phyloP scores from a whole-genome alignment of 208 protist species.

The Eutreptiella sp. region DNA sequence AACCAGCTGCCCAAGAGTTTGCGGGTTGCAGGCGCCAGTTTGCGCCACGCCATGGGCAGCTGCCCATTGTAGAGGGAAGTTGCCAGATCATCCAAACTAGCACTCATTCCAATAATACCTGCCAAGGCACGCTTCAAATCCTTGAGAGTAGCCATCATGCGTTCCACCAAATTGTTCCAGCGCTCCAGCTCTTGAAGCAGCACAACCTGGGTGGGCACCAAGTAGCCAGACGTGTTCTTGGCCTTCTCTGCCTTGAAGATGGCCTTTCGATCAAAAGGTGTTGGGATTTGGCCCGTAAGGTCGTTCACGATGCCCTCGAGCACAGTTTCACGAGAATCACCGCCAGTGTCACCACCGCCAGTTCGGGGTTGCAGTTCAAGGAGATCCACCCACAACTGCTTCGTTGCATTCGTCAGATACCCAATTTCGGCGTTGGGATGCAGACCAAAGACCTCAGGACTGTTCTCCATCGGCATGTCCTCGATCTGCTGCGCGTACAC shows the following conservation, averaged over 20 bases:
- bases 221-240: slow-evolving; percentile 50
- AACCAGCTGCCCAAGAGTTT: slow-evolving; percentile 94
- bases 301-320: slow-evolving; percentile 76
- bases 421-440: slow-evolving; percentile 98
- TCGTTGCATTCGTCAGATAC: slow-evolving; percentile 87
- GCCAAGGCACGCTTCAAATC: slow-evolving; percentile 89
- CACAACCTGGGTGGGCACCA: slow-evolving; percentile 90
- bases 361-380: slow-evolving; percentile 91
- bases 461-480: slow-evolving; percentile 80
- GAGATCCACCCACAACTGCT: slow-evolving; percentile 86
- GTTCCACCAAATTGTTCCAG: slow-evolving; percentile 86
- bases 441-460: slow-evolving; percentile 96
- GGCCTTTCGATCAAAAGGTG: slow-evolving; percentile 75
- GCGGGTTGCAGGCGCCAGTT: slow-evolving; percentile 82
- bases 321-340: slow-evolving; percentile 71
- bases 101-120: slow-evolving; percentile 95
- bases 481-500: slow-evolving; percentile 85
- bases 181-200: slow-evolving; percentile 97
- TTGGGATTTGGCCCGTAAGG: slow-evolving; percentile 79
- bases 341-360: slow-evolving; percentile 42
- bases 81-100: slow-evolving; percentile 87
- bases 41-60: slow-evolving; percentile 84
- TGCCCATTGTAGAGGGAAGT: slow-evolving; percentile 84
- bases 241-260: slow-evolving; percentile 59
- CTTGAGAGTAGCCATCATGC: slow-evolving; percentile 81